Base-by-base conservation (phyloP, 441 rosid species). In the Arabidopsis hybrid region DNA sequence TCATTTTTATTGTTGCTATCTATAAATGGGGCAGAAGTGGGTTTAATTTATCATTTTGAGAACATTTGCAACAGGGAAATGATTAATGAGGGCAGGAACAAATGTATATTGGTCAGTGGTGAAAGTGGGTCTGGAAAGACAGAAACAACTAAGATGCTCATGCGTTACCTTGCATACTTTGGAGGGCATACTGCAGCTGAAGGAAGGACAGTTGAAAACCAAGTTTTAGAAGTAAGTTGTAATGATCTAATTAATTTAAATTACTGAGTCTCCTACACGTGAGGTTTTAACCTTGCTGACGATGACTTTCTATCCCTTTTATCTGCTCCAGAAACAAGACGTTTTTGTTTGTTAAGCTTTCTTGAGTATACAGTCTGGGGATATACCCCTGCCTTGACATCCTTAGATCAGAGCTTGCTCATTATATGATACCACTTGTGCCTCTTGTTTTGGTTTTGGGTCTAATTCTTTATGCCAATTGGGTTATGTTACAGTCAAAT, bases 91-190 rank as follows among this genome's bases (percentile, higher is more conserved):
- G 85, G 89, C 66, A 84, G 86, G 81, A 92, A 85, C 84, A 94
- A 87, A 78, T 92, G 90, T n/a, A 94, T 92, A 69, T 81, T 94
- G 58, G 97, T 94, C 64, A 94, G 99, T 57, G 99, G 99, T 45
- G 99, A 94, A 81, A 94, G 99, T 77, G 95, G 97, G 56, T 93
- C 99, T 34, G 99, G 99, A 57, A 94, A 94, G 82, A 94, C 99
- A 6, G 99, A 94, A 78, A 92, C 97, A 8, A 94, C 99, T 50
- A 94, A 94, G 82, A 85, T 90, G 94, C 87, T 94, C 60, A 94
- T 94, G 99, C 86, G 86, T 31, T 94, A 94, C 80, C 92, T 94
- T 75, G 99, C 99, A 16, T 84, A 78, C 82, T 36, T 90, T 71
- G 99, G 95, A 45, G 99, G 99, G 14, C 85, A 85, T 72, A 66